Evolutionary conservation across 2,329 filamentous ascomycete genomes (phyloP), one percentile per base, ranked within the genome.

Genomic region (Dothiorella sarmentorum): DNA sequence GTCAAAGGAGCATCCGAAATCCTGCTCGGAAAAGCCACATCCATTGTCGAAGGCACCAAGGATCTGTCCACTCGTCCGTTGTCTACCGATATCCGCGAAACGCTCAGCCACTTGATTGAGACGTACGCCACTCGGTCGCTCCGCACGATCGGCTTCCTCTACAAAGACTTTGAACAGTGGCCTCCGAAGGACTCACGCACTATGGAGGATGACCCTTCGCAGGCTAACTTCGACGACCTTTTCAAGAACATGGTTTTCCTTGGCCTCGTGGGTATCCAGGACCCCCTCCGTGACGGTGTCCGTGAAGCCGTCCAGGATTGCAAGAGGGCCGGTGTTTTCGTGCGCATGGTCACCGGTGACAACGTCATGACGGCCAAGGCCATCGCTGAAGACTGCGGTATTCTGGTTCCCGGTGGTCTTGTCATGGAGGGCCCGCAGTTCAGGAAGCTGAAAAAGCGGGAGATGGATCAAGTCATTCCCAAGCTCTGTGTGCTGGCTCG

Each of bases 111-210:
- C 20, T 78, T 91, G 47, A 95, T 96, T 65, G 84, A 86, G 62
- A 82, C 80, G 45, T 96, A 96, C 69, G 91, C 91, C 9, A 85
- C 83, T 24, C 82, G 87, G 17, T 95, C 91, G 7, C 80, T 96
- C 29, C 85, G 91, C 62, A 95, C 91, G 1, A 95, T 96, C 65
- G 90, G 87, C 42, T 82, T 96, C 63, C 80, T 91, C 56, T 95
- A 91, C 74, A 87, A 86, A 58, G 91, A 96, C 66, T 96, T 94
- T 64, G 83, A 89, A 22, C 82, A 83, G 56, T 89, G 91, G 91
- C 91, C 92, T 24, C 91, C 91, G 4, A 82, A 78, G 61, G 80
- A 82, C 47, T 82, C 81, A 15, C 83, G 76, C 40, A 79, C 73
- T 27, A 71, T 80, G 29, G 83, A 87, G 62, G 85, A 88, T 61